These are phyloP conservation scores for Lichtheimia corymbifera DNA, from an alignment of 371 early-diverging fungal species.

Conservation along the genomic window DNA sequence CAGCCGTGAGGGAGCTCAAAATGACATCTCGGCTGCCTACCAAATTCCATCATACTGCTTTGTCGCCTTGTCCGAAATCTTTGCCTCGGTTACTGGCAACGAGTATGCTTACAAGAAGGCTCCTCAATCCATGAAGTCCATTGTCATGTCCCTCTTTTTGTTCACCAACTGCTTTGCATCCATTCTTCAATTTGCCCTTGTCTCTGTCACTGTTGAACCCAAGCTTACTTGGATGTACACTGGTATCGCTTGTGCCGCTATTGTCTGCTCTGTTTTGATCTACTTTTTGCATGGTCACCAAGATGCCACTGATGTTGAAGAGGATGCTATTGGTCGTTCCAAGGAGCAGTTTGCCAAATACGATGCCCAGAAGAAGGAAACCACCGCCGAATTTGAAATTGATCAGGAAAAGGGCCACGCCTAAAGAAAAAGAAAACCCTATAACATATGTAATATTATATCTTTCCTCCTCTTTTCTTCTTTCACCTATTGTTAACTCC, in stretches of 20 bases:
- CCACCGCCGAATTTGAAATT: constrained; percentile 4
- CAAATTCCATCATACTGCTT: constrained; percentile 71
- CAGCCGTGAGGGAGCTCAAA: constrained; percentile 13
- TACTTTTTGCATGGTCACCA: constrained; percentile 21
- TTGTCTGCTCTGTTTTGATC: constrained; percentile 19
- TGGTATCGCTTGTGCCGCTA: constrained; percentile 23
- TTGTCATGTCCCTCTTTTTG: constrained; percentile 73
- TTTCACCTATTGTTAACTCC: too few species aligned
- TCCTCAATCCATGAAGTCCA: constrained; percentile 73
- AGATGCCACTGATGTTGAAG: constrained; percentile 24
- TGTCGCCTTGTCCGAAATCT: constrained; percentile 71
- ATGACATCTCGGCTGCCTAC: constrained; percentile 62
- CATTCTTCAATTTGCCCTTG: constrained; percentile 67
- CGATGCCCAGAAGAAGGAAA: constrained; percentile 1
- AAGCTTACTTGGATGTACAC: constrained; percentile 65
- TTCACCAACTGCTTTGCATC: constrained; percentile 72
- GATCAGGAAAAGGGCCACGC: constrained; percentile 3
- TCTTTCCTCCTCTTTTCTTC: background rate
- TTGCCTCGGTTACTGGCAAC: constrained; percentile 73
- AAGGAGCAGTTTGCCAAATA: constrained; percentile 8
- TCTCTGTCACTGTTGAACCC: constrained; percentile 69
- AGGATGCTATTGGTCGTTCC: constrained; percentile 26
- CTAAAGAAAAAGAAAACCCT: background rate
- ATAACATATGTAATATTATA: background rate
- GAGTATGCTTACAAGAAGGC: constrained; percentile 84